A percentile compares a stretch with the other conserved stretches of the same genome.
Conservation (phyloP, 139 green algal species). For the Haematococcus sp. region DNA sequence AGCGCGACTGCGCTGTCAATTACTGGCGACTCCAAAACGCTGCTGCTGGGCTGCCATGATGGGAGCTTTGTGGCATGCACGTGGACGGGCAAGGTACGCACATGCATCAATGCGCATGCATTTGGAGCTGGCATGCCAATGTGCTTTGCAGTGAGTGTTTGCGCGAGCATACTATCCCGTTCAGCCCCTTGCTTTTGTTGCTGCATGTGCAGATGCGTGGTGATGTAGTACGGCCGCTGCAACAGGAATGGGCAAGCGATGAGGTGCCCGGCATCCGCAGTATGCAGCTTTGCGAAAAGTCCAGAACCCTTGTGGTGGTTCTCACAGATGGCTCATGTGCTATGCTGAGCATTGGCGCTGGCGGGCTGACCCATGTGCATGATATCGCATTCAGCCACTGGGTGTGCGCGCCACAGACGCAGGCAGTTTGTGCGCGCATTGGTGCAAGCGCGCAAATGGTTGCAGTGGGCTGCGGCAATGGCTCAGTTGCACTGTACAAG, state of each 20-base stretch:
- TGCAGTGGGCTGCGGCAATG: constrained; percentile 56
- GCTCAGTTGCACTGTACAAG: constrained; percentile 66
- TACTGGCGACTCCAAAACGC: constrained; percentile 38
- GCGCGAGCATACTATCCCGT: no score
- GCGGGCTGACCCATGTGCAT: background rate
- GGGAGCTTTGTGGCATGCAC: constrained; percentile 54
- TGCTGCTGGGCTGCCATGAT: constrained; percentile 61
- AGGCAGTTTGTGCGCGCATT: constrained; percentile 35
- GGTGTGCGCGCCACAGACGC: constrained; percentile 29
- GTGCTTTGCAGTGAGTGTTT: no score
- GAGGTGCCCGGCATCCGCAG: constrained; percentile 5
- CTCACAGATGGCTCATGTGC: constrained; percentile 42
- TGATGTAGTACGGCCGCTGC: background rate
- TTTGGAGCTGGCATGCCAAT: background rate
- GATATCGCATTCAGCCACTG: constrained; percentile 21
- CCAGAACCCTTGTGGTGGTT: constrained; percentile 33
- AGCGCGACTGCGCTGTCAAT: constrained; percentile 17
- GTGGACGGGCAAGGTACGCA: constrained; percentile 72
- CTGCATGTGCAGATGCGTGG: constrained; percentile 8
- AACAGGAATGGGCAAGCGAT: background rate
- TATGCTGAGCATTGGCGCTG: background rate
- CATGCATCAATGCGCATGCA: background rate
- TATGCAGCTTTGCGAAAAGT: constrained; percentile 40
- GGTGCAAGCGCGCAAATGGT: constrained; percentile 57
- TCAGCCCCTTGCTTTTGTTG: no score